These are phyloP conservation scores for Gonium pectorale DNA, from an alignment of 139 green algal species.

Conservation along the genomic window DNA sequence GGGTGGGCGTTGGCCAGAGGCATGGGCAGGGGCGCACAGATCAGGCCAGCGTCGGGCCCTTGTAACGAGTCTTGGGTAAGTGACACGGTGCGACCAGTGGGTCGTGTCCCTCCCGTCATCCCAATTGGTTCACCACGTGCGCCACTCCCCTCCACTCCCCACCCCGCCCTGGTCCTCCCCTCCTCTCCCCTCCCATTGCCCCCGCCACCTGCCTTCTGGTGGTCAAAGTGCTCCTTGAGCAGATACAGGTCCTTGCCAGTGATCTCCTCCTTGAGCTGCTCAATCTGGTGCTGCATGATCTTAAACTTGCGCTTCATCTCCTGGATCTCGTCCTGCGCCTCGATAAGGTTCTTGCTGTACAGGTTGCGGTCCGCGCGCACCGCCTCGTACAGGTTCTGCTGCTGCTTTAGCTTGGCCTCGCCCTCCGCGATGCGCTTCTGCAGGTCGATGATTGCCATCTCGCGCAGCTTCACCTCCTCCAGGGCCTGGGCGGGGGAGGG, in stretches of 20 bases:
- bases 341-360: slow-evolving; percentile 92
- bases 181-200: neutral
- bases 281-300: slow-evolving; percentile 91
- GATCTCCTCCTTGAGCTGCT: slow-evolving; percentile 94
- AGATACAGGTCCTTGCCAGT: slow-evolving; percentile 84
- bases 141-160: neutral
- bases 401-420: slow-evolving; percentile 89
- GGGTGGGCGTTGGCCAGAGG: too few relatives aligned
- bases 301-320: slow-evolving; percentile 96
- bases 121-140: too few relatives aligned
- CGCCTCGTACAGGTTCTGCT: slow-evolving; percentile 86
- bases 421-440: slow-evolving; percentile 91
- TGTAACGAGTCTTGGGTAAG: too few relatives aligned
- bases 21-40: too few relatives aligned
- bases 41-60: too few relatives aligned
- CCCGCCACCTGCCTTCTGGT: slow-evolving; percentile 78
- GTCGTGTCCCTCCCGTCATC: too few relatives aligned
- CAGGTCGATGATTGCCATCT: slow-evolving; percentile 91
- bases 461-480: slow-evolving; percentile 90
- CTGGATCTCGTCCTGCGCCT: slow-evolving; percentile 90
- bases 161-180: neutral
- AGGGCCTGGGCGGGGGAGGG: slow-evolving; percentile 59
- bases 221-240: slow-evolving; percentile 93
- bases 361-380: slow-evolving; percentile 89
- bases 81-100: too few relatives aligned